Evolutionary conservation across 768 basidiomycete species (phyloP).

Genomic region (Cystofilobasidium macerans): DNA sequence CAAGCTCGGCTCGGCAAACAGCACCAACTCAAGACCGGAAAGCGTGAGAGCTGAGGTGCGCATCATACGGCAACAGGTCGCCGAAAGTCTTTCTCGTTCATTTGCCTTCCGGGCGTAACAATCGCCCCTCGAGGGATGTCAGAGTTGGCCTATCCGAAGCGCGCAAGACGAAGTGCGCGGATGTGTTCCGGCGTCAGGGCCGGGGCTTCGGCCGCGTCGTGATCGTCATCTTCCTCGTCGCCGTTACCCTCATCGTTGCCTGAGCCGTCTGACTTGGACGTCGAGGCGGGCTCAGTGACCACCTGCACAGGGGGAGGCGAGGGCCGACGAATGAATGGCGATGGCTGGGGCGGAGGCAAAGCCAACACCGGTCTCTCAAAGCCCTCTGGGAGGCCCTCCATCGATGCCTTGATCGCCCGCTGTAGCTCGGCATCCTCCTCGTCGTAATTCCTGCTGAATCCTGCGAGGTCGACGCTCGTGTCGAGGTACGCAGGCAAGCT

Average conservation of each 20-base stretch:
- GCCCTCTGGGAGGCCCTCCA: slow-evolving; percentile 10
- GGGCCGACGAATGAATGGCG: neutral
- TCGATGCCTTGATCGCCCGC: slow-evolving; percentile 13
- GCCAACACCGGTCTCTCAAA: neutral
- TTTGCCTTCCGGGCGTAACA: no score
- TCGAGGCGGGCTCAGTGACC: neutral
- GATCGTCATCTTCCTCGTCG: neutral
- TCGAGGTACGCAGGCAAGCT: neutral
- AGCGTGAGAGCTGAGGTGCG: no score
- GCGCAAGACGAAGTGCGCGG: slow-evolving; percentile 6
- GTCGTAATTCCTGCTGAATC: neutral
- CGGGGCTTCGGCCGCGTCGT: neutral
- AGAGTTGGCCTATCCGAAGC: slow-evolving; percentile 2
- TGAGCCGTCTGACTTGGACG: neutral
- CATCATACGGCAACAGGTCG: no score
- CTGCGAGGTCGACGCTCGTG: neutral
- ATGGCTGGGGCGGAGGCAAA: neutral
- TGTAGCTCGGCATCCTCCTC: slow-evolving; percentile 22
- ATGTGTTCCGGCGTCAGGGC: slow-evolving; percentile 12
- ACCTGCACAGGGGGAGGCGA: neutral
- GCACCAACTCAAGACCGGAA: no score
- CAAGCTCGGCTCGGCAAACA: no score
- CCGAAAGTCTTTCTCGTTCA: no score
- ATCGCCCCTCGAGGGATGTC: no score
- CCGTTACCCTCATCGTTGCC: neutral